Base-by-base conservation (phyloP, 2,329 filamentous ascomycete species). In the Xylaria sp. region DNA sequence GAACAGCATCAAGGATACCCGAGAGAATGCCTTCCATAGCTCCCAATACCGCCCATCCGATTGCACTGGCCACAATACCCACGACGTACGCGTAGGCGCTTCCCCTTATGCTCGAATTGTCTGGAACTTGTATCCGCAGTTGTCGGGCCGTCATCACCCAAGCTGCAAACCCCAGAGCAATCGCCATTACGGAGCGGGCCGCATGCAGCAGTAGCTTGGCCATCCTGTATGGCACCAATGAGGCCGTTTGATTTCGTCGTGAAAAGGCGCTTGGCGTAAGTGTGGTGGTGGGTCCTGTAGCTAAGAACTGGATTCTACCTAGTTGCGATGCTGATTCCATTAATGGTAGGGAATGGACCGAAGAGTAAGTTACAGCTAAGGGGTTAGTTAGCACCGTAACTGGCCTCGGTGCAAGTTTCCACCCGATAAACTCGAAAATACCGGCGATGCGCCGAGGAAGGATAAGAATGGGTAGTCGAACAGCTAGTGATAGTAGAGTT, bases 71-170 rank as follows among this genome's bases (percentile, higher is more conserved):
- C 72, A 98, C 91, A 70, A 99, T 80, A 10, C 94, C 96, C 25
- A 99, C 93, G 1, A 98, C 88, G 76, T 98, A 99, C 2, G 95
- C 96, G 78, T 99, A 99, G 28, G 96, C 85, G 74, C 93, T 97
- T 9, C 96, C 96, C 53, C 88, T 88, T 59, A 91, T 78, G 0
- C 87, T 86, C 60, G 79, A 72, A 1, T 85, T 85, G 45, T 83
- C 86, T 65, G 80, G 89, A 67, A 82, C 81, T 76, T 81, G 83
- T 23, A 96, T 83, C 60, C 86, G 84, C 4, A 97, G 83, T 80
- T 92, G 90, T 70, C 93, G 90, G 12, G 96, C 94, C 41, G 94
- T 97, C 55, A 93, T 92, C 9, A 98, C 93, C 96, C 96, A 99
- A n/a, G 93, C 95, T 4, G 93, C 94, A 76, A 98, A 97, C 0